phyloP scores from a whole-genome alignment of 768 basidiomycete species.

The Boletus fagicola region DNA sequence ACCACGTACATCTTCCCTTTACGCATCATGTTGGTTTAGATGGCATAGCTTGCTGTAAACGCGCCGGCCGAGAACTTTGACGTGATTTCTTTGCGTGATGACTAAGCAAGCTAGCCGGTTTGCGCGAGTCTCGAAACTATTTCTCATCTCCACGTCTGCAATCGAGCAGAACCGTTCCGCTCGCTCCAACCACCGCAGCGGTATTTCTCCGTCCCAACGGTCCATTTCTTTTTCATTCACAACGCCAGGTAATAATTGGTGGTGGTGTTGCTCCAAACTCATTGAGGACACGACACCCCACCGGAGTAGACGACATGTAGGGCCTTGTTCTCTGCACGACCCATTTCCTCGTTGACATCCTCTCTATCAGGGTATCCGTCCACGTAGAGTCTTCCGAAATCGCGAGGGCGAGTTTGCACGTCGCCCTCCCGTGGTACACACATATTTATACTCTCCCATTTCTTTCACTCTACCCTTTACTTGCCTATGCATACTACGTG shows the following conservation, averaged over 20 bases:
- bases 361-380: constrained; percentile 39
- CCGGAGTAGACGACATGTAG: constrained; percentile 19
- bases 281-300: constrained; percentile 3
- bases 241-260: neutral
- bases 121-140: neutral
- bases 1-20: neutral
- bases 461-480: constrained; percentile 75
- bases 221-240: neutral
- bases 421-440: constrained; percentile 62
- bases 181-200: neutral
- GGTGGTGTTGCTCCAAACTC: constrained; percentile 1
- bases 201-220: neutral
- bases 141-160: constrained; percentile 3
- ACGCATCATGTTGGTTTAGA: neutral
- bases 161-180: neutral
- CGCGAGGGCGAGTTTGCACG: constrained; percentile 61
- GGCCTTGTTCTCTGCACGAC: neutral
- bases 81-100: constrained; percentile 1
- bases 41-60: neutral
- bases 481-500: constrained; percentile 89
- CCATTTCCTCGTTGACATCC: neutral
- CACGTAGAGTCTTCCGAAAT: constrained; percentile 67
- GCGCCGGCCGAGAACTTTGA: too few relatives aligned
- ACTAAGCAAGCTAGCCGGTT: constrained; percentile 16
- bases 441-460: constrained; percentile 78